A percentile compares a stretch with the other conserved stretches of the same genome.
These are phyloP conservation scores for Metschnikowia corniflorae DNA, from an alignment of 805 yeast genomes.

Conservation along the genomic window DNA sequence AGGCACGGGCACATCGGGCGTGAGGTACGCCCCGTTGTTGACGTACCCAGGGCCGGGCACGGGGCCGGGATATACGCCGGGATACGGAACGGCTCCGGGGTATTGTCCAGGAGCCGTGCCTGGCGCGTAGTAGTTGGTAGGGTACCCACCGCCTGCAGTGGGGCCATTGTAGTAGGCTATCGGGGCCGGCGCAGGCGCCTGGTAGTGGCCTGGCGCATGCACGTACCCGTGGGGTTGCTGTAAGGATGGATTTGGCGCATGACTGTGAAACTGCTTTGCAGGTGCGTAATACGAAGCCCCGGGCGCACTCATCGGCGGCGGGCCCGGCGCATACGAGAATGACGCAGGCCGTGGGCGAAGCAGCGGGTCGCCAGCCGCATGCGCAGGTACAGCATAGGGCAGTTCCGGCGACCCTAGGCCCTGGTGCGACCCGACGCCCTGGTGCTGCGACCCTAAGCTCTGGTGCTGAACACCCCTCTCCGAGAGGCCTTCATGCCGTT, in stretches of 20 bases:
- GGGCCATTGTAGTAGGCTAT: conserved; percentile 5
- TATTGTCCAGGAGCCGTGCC: background rate
- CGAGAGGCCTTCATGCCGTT: conserved; percentile 5
- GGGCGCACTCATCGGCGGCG: conserved; percentile 2
- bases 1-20: background rate
- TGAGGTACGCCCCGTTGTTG: background rate
- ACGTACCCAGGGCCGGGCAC: background rate
- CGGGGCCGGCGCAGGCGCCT: conserved; percentile 1
- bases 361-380: no score
- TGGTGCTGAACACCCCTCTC: conserved; percentile 9
- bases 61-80: background rate
- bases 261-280: no score
- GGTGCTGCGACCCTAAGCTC: conserved; percentile 4
- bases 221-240: no score
- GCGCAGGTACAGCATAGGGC: no score
- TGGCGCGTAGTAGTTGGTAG: background rate
- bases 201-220: conserved; percentile 1
- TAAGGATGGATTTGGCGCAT: background rate
- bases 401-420: no score
- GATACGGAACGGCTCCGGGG: background rate
- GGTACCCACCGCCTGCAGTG: conserved; percentile 12
- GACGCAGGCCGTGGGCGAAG: conserved; percentile 14
- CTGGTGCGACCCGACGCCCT: no score
- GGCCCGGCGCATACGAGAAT: conserved; percentile 9
- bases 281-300: conserved; percentile 1